Base-by-base conservation (phyloP, 2,329 filamentous ascomycete genomes). In the Fusarium sulawesiense region DNA sequence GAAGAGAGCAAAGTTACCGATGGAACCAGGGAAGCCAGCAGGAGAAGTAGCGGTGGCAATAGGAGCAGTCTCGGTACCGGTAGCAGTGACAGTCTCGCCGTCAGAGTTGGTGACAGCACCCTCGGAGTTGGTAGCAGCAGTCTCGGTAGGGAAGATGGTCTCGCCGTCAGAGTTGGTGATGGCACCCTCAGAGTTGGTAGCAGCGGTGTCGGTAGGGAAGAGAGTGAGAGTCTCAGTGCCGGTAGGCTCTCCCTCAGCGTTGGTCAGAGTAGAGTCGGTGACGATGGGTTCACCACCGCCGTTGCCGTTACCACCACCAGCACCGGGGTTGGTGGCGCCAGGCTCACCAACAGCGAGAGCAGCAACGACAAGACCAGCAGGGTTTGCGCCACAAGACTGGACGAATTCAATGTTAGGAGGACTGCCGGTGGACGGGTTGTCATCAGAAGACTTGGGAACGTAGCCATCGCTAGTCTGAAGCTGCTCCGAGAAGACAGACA, bases 1-100 rank as follows among this genome's bases (percentile, higher is more conserved):
- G 29, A 70, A 68, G 41, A 75, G 55, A 21, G 57, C 47, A 60
- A 76, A 78, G 58, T 70, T 64, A 7, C 56, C 60, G 4, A 74
- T 42, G 6, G 27, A 16, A 4, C 41, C 23, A 9, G 77, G 76
- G 62, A 75, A 64, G 42, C 64, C 25, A 47, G 63, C 3, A 45
- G 58, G 49, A 7, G 61, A 54, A 8, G 67, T 69, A 44, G 60
- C 61, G 40, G 80, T 73, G 44, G 78, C 62, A 20, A 69, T 76
- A 29, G 79, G 60, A 32, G 68, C 75, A 23, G 72, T 76, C 23
- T 74, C 73, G 8, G 76, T 74, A 6, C 74, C 73, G 0, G 76
- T 67, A 18, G 30, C 49, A 4, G 46, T 66, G 27, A 63, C 6
- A 4, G 60, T 62, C 42, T 63, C n/a, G 4, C 60, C 47, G 3